Evolutionary conservation across 352 stramenopile genomes (phyloP).

Genomic region (Hyaloperonospora brassicae): DNA sequence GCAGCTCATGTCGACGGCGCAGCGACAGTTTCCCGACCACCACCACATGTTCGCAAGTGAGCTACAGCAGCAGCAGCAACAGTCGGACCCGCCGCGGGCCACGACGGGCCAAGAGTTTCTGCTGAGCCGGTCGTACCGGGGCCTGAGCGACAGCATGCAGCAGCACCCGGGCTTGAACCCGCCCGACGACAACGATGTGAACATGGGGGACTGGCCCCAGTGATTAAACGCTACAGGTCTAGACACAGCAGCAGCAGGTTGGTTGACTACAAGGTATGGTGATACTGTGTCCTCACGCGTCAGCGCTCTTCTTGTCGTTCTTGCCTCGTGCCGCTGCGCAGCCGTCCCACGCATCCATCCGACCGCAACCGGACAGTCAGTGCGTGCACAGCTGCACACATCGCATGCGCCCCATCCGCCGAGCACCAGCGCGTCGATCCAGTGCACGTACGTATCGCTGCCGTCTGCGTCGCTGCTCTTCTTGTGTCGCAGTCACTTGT

Average conservation of each 20-base stretch:
- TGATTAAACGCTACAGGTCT: conserved; percentile 12
- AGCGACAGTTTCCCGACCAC: conserved; percentile 31
- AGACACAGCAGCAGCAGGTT: neutral
- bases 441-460: too few species aligned
- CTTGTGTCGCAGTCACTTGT: too few species aligned
- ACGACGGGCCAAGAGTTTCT: conserved; percentile 47
- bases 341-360: too few species aligned
- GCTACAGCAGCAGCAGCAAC: conserved; percentile 36
- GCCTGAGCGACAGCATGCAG: conserved; percentile 32
- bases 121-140: conserved; percentile 37
- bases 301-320: too few species aligned
- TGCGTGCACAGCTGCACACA: too few species aligned
- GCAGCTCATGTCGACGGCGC: conserved; percentile 29
- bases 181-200: conserved; percentile 37
- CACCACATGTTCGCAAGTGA: conserved; percentile 39
- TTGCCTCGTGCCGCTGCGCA: too few species aligned
- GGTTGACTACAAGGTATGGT: conserved; percentile 1
- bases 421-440: too few species aligned
- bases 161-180: conserved; percentile 43
- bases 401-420: too few species aligned
- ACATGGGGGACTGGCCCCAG: conserved; percentile 53
- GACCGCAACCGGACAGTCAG: too few species aligned
- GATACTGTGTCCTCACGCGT: neutral
- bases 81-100: conserved; percentile 29
- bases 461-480: too few species aligned